Conservation (phyloP, 768 basidiomycete genomes). For the Macrocybe gigantea region DNA sequence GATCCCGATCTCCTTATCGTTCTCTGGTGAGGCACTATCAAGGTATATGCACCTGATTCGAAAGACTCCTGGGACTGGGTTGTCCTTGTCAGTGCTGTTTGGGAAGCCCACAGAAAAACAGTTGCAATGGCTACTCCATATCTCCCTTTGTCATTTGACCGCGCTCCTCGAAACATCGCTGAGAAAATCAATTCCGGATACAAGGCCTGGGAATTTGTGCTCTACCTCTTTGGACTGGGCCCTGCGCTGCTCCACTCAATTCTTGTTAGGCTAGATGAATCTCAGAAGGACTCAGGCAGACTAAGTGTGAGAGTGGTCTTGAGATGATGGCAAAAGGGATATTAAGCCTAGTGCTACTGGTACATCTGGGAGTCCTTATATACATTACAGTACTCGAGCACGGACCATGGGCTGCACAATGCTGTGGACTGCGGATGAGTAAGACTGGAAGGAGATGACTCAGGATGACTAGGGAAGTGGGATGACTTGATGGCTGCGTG, state of each 20-base stretch:
- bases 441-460: no score
- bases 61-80: slow-evolving; percentile 1
- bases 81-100: slow-evolving; percentile 1
- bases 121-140: slow-evolving; percentile 5
- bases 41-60: slow-evolving; percentile 16
- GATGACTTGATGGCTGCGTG: no score
- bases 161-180: slow-evolving; percentile 23
- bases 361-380: no score
- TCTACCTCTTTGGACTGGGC: slow-evolving; percentile 19
- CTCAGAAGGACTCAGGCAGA: no score
- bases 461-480: no score
- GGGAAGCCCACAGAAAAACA: slow-evolving; percentile 8
- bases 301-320: no score
- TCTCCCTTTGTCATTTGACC: slow-evolving; percentile 17
- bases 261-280: slow-evolving; percentile 8
- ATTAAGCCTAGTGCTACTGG: no score
- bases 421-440: no score
- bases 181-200: slow-evolving; percentile 24
- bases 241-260: slow-evolving; percentile 11
- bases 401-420: no score
- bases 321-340: no score
- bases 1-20: slow-evolving; percentile 32
- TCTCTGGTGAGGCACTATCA: slow-evolving; percentile 24
- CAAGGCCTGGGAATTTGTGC: slow-evolving; percentile 21
- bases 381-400: no score